These are phyloP conservation scores for Petunia axillaris DNA, from an alignment of 257 asterid genomes.

Conservation along the genomic window DNA sequence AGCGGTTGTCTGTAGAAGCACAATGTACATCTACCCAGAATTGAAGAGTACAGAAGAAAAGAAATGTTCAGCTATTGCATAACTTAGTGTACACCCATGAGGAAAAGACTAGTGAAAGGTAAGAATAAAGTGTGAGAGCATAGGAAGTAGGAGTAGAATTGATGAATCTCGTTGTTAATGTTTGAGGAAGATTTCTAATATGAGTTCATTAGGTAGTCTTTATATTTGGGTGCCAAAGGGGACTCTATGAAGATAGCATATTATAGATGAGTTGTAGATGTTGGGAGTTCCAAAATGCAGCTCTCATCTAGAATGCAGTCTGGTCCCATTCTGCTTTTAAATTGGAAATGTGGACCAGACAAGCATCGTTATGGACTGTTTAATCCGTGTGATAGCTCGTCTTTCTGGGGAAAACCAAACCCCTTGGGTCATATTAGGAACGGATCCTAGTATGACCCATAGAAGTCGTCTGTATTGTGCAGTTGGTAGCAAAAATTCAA, in stretches of 20 bases:
- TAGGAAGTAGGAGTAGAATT: slow-evolving; percentile 24
- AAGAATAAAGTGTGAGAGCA: slow-evolving; percentile 29
- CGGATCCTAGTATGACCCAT: slow-evolving; percentile 46
- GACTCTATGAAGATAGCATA: slow-evolving; percentile 28
- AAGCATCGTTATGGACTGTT: slow-evolving; percentile 32
- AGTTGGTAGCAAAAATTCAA: slow-evolving; percentile 32
- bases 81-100: slow-evolving; percentile 11
- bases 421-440: slow-evolving; percentile 49
- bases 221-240: slow-evolving; percentile 37
- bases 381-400: slow-evolving; percentile 32
- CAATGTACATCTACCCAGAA: slow-evolving; percentile 50
- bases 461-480: slow-evolving; percentile 25
- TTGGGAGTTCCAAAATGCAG: slow-evolving; percentile 43
- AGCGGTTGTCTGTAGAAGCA: slow-evolving; percentile 88
- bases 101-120: slow-evolving; percentile 9
- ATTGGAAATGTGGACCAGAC: slow-evolving; percentile 48
- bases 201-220: neutral
- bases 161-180: slow-evolving; percentile 21
- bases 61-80: neutral
- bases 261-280: slow-evolving; percentile 38
- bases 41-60: neutral
- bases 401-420: slow-evolving; percentile 41
- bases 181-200: slow-evolving; percentile 6
- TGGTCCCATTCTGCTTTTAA: slow-evolving; percentile 54
- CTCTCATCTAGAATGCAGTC: slow-evolving; percentile 36